Evolutionary conservation across 1,139 yeast genomes (phyloP).

Genomic region (Nakaseomyces glabratus): DNA sequence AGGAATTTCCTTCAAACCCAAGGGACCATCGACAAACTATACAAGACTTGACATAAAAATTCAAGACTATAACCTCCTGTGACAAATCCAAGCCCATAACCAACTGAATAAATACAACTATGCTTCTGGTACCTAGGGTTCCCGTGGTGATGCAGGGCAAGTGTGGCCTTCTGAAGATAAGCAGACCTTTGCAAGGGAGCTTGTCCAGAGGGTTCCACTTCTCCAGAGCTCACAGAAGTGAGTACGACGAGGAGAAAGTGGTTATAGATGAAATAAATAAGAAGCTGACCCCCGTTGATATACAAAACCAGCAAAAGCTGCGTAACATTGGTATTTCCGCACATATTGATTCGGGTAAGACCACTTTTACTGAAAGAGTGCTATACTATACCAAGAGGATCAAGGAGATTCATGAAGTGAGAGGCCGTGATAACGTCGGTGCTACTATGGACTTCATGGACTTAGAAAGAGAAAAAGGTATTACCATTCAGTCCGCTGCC

Average conservation of each 20-base stretch:
- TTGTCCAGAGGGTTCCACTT: constrained; percentile 19
- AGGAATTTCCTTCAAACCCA: too few species aligned
- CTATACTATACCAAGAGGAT: constrained; percentile 93
- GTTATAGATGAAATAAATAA: constrained; percentile 51
- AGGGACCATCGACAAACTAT: too few species aligned
- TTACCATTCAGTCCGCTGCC: constrained; percentile 97
- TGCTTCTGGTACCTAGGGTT: constrained; percentile 4
- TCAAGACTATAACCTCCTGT: too few species aligned
- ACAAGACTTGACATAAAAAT: too few species aligned
- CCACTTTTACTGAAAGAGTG: constrained; percentile 96
- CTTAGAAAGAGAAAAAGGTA: constrained; percentile 94
- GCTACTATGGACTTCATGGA: constrained; percentile 99
- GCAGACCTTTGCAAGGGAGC: background rate
- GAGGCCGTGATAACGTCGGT: constrained; percentile 97
- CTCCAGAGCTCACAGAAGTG: constrained; percentile 23
- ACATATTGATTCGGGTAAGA: constrained; percentile 94
- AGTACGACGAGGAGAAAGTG: constrained; percentile 64
- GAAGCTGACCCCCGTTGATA: constrained; percentile 50
- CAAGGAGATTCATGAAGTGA: constrained; percentile 94
- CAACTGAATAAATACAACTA: too few species aligned
- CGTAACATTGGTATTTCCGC: constrained; percentile 97
- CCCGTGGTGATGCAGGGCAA: constrained; percentile 1
- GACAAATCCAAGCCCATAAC: too few species aligned
- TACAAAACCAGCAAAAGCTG: constrained; percentile 45
- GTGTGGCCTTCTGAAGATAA: background rate